Base-by-base conservation (phyloP, 108 stramenopile genomes). In the Skeletonema potamos region DNA sequence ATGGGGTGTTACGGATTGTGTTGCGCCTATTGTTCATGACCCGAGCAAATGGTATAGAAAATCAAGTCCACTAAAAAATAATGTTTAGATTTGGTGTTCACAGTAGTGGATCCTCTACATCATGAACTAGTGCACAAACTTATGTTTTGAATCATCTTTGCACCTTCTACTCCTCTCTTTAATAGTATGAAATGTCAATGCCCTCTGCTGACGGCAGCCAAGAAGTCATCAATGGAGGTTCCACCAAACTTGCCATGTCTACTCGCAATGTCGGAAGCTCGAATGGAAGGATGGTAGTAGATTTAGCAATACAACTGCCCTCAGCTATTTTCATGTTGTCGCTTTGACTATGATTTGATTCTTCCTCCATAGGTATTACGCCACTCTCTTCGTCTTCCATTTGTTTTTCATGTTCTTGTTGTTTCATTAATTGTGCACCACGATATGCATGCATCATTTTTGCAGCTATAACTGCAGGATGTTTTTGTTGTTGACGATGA, bases 161-260 rank as follows among this genome's bases (percentile, higher is more conserved):
- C 6, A 3, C 44, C 17, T 46, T 51, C 18, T 46, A 18, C 6
- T 6, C 44, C 17, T 46, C n/a, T 46, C 22, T 22, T n/a, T n/a
- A n/a, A n/a, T n/a, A n/a, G 2, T 51, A 51, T 24, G 48, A 22
- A 22, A 20, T 51, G 22, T 51, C 48, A 51, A 51, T 20, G 22
- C 48, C 4, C 22, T 51, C 48, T 8, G 20, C 48, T 51, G 48
- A 22, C 22, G 76, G 76, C 43, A 77, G 44, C 76, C 76, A 77
- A 0, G 76, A 64, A 22, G 64, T 48, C 69, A 77, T 70, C 18
- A 77, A 34, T 12, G 76, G 69, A 27, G 76, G 76, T 33, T 70
- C 76, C 43, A 77, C 69, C 33, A 77, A 66, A 59, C 29, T 77
- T 51, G 68, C 58, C 28, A 77, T 44, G 58, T 77, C 70, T 34